Evolutionary conservation across 2,329 filamentous ascomycete species (phyloP).

Genomic region (Corniculantispora saksenae): DNA sequence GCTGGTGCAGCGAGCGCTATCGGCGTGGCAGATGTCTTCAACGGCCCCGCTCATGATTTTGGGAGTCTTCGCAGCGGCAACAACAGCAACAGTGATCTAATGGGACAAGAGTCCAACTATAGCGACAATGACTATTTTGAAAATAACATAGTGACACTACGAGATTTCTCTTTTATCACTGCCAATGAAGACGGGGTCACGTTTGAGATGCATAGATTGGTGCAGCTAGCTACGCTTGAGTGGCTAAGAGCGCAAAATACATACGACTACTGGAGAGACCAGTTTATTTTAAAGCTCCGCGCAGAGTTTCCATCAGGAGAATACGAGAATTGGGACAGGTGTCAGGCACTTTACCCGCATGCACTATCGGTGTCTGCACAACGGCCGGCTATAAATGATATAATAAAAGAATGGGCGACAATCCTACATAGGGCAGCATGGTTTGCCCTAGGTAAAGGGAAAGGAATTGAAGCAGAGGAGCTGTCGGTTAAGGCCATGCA

Average conservation of each 20-base stretch:
- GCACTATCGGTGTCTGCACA: slow-evolving; percentile 22
- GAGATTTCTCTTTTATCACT: slow-evolving; percentile 34
- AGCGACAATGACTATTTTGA: slow-evolving; percentile 25
- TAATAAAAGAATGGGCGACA: slow-evolving; percentile 23
- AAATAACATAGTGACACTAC: slow-evolving; percentile 31
- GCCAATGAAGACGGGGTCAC: slow-evolving; percentile 20
- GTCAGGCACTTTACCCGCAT: slow-evolving; percentile 26
- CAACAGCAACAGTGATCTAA: slow-evolving; percentile 19
- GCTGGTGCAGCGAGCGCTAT: neutral
- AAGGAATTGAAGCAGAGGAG: slow-evolving; percentile 18
- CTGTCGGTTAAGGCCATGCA: slow-evolving; percentile 21
- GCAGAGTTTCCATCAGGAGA: slow-evolving; percentile 24
- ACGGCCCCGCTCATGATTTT: slow-evolving; percentile 13
- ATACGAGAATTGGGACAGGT: slow-evolving; percentile 27
- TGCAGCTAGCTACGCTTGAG: slow-evolving; percentile 33
- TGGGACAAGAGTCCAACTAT: slow-evolving; percentile 8
- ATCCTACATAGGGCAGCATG: slow-evolving; percentile 25
- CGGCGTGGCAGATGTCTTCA: neutral
- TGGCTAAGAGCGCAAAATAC: slow-evolving; percentile 24
- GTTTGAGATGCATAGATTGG: slow-evolving; percentile 40
- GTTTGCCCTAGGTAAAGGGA: slow-evolving; percentile 23
- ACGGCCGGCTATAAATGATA: slow-evolving; percentile 19
- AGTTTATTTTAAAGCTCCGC: slow-evolving; percentile 23
- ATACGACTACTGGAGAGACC: slow-evolving; percentile 19
- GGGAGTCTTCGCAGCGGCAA: slow-evolving; percentile 11